Base-by-base conservation (phyloP, 2,329 filamentous ascomycete species). In the Ophiocordyceps camponoti-saundersi region DNA sequence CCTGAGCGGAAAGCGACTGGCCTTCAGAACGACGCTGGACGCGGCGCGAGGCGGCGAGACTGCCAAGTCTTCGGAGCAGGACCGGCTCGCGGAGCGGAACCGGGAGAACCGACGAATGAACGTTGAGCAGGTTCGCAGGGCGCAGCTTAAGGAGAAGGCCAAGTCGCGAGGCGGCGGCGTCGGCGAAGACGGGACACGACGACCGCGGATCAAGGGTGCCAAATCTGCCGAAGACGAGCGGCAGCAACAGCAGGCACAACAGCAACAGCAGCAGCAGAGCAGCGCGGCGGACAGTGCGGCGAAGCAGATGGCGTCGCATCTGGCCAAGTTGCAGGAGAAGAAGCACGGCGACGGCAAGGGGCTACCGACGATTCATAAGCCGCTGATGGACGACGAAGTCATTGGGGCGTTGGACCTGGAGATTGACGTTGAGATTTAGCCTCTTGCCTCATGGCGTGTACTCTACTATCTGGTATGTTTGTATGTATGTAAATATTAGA, bases 341-440 rank as follows among this genome's bases (percentile, higher is more conserved):
- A 69, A 69, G 55, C 67, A 68, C 51, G 64, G 64, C 48, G 72
- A 79, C 53, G 77, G 75, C 63, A 78, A 75, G 56, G 74, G 74
- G 13, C 63, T 80, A 50, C 73, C 77, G 3, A 79, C 79, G 13
- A 83, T 87, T 44, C 85, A 90, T 57, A 80, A 85, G 65, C 80
- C 82, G 29, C 75, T 88, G 48, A 82, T 84, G 70, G 89, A 95
- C 51, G 92, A 96, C 59, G 92, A 96, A 58, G 83, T 95, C 48
- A 90, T 96, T 62, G 88, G 83, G 1, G 75, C 80, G 23, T 69
- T 96, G 68, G 92, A 96, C 61, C 67, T 96, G 55, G 90, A 87
- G 26, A 87, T 96, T 60, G 90, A 96, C 55, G 80, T 95, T 56
- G 88, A 94, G 54, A 86, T 94, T 55, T 86, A 68, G 55, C 26